phyloP scores from a whole-genome alignment of 2,329 filamentous ascomycete species.

The Beauveria pseudobassiana region DNA sequence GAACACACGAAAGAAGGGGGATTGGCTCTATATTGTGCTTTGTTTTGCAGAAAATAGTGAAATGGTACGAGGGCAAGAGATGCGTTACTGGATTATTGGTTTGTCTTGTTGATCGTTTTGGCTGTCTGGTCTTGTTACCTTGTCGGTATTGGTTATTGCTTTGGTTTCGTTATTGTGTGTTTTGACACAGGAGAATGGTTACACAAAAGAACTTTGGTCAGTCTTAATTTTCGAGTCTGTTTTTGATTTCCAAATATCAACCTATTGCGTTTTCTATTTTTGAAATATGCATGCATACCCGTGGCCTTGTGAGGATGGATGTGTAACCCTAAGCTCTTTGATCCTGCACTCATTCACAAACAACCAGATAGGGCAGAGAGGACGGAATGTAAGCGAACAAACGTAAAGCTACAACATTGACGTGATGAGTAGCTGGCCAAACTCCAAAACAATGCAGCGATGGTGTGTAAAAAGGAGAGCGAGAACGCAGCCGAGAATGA shows the following conservation, averaged over 20 bases:
- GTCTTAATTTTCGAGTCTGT: background rate
- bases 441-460: slow-evolving; percentile 4
- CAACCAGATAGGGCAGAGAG: background rate
- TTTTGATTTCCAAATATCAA: background rate
- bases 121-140: background rate
- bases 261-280: background rate
- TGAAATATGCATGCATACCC: background rate
- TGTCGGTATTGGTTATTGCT: background rate
- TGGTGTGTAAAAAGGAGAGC: slow-evolving; percentile 2
- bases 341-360: background rate
- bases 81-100: background rate
- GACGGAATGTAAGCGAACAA: background rate
- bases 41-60: background rate
- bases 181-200: slow-evolving; percentile 9
- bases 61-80: background rate
- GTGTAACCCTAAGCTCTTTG: background rate
- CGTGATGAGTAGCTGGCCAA: background rate
- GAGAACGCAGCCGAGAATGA: background rate
- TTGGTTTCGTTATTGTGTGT: background rate
- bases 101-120: background rate
- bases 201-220: slow-evolving; percentile 10
- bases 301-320: background rate
- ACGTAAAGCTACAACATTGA: background rate
- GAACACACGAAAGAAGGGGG: background rate
- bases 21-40: background rate